These are phyloP conservation scores for Pyrenochaeta sp. DNA, from an alignment of 2,329 filamentous ascomycete species.

Conservation along the genomic window DNA sequence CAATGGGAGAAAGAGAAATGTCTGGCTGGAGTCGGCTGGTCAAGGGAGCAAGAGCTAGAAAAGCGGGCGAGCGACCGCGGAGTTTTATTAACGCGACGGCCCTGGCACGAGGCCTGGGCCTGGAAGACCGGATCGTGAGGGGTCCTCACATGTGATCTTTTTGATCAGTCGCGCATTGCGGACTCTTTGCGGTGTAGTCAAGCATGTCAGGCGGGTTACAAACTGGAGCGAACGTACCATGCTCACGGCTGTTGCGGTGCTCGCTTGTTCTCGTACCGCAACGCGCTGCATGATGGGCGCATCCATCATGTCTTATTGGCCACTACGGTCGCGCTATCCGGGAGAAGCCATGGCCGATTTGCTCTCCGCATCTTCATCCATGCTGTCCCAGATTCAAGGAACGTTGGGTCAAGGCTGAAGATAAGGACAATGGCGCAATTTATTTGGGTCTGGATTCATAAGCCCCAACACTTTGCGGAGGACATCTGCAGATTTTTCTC, in stretches of 20 bases:
- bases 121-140: conserved; percentile 13
- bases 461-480: background rate
- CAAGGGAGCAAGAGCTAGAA: conserved; percentile 8
- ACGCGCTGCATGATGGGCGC: background rate
- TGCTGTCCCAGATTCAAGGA: too few species aligned
- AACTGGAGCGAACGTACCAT: background rate
- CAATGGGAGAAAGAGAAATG: conserved; percentile 2
- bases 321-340: background rate
- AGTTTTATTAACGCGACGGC: conserved; percentile 17
- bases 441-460: background rate
- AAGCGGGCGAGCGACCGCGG: conserved; percentile 16
- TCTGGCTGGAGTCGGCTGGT: conserved; percentile 6
- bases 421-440: background rate
- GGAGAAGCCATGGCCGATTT: conserved; percentile 4
- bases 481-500: too few species aligned
- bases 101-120: conserved; percentile 23
- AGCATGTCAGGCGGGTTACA: background rate
- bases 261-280: background rate
- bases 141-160: conserved; percentile 17
- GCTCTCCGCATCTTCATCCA: conserved; percentile 8
- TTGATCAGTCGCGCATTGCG: conserved; percentile 3
- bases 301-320: conserved; percentile 9
- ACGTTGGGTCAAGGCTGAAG: too few species aligned
- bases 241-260: background rate
- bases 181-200: conserved; percentile 5